Evolutionary conservation across 1,284 basidiomycete species (phyloP).

Genomic region (Cerioporus squamosus): DNA sequence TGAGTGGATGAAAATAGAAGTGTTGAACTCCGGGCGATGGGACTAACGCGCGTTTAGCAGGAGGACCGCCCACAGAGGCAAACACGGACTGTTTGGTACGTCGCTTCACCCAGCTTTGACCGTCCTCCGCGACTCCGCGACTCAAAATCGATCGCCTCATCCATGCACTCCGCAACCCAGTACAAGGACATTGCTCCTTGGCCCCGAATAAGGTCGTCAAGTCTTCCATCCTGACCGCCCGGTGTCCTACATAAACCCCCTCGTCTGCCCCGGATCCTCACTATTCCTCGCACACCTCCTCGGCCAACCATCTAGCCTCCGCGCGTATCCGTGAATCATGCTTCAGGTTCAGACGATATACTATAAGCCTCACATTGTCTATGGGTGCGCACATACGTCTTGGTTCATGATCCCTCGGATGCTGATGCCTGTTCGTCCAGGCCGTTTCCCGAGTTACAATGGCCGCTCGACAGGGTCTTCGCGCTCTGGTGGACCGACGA

Average conservation of each 20-base stretch:
- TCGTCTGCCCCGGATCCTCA: no score
- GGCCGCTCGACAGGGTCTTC: no score
- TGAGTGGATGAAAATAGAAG: slow-evolving; percentile 7
- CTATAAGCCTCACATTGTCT: no score
- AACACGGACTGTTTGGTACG: slow-evolving; percentile 21
- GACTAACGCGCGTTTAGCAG: slow-evolving; percentile 10
- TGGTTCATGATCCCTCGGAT: no score
- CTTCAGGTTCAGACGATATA: no score
- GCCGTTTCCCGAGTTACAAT: no score
- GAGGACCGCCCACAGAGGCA: slow-evolving; percentile 22
- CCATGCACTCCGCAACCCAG: slow-evolving; percentile 10
- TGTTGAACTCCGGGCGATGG: neutral
- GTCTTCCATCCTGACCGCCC: neutral
- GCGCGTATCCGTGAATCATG: no score
- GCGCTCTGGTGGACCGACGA: no score
- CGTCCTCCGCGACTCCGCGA: slow-evolving; percentile 5
- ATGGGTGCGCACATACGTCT: no score
- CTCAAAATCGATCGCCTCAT: slow-evolving; percentile 12
- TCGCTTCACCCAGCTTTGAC: slow-evolving; percentile 3
- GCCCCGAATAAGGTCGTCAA: slow-evolving; percentile 15
- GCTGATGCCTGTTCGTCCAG: no score
- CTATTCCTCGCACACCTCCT: no score
- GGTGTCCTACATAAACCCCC: slow-evolving; percentile 1
- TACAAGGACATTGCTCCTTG: slow-evolving; percentile 5
- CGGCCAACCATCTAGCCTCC: no score